Conservation (phyloP, 345 rosid species). For the Psidium guajava region DNA sequence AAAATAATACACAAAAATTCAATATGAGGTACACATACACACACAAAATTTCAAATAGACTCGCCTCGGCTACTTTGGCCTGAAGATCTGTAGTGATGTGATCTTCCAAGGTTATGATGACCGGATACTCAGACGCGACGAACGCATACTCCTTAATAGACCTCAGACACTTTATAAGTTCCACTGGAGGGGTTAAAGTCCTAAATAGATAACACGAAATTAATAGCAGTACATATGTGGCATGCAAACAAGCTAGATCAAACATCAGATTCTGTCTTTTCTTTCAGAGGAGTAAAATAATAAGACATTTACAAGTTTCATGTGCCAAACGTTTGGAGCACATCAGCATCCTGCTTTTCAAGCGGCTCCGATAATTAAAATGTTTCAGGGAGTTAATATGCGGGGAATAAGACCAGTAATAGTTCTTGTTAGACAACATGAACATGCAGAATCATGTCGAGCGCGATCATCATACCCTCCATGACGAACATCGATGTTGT, state of each 20-base stretch:
- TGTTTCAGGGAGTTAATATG: neutral
- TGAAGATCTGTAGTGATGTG: constrained; percentile 85
- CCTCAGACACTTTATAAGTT: constrained; percentile 55
- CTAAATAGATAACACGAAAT: constrained; percentile 12
- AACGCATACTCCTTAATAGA: constrained; percentile 75
- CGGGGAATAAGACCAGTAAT: neutral
- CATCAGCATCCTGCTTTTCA: neutral
- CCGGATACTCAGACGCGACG: constrained; percentile 68
- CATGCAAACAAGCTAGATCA: neutral
- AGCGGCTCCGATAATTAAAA: neutral
- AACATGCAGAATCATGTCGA: neutral
- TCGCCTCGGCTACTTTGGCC: constrained; percentile 81
- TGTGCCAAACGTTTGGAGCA: neutral
- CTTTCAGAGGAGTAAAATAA: neutral
- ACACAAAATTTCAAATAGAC: neutral
- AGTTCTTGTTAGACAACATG: neutral
- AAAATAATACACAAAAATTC: neutral
- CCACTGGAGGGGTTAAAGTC: constrained; percentile 85
- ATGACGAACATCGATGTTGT: constrained; percentile 51
- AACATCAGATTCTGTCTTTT: neutral
- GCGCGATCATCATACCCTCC: constrained; percentile 36
- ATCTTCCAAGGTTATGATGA: constrained; percentile 90
- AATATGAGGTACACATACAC: neutral
- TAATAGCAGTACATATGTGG: neutral
- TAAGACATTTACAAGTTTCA: neutral